Conservation (phyloP, 192 early-diverging fungal species). For the Physocladia obscura region DNA sequence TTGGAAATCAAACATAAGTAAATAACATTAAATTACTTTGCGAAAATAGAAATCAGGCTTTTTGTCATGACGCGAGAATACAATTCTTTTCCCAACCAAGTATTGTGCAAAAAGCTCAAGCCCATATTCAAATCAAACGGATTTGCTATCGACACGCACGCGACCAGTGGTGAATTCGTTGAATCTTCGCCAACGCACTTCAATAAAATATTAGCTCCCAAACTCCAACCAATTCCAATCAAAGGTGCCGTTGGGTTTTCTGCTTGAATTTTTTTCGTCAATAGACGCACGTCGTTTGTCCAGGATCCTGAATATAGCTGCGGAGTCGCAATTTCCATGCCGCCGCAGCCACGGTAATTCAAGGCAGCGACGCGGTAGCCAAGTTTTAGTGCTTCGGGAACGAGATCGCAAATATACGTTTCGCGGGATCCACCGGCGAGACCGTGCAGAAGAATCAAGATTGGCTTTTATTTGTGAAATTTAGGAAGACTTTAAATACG, state of each 20-base stretch:
- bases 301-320: conserved; percentile 80
- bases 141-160: conserved; percentile 78
- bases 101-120: conserved; percentile 47
- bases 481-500: not conserved
- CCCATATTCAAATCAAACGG: conserved; percentile 76
- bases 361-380: conserved; percentile 77
- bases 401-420: conserved; percentile 77
- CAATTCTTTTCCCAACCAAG: conserved; percentile 55
- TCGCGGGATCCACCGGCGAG: conserved; percentile 91
- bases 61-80: conserved; percentile 63
- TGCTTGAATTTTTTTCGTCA: conserved; percentile 54
- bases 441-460: conserved; percentile 82
- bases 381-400: conserved; percentile 31
- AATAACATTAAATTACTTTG: conserved; percentile 15
- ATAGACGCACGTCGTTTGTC: conserved; percentile 76
- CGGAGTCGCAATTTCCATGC: conserved; percentile 72
- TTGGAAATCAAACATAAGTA: no score
- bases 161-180: conserved; percentile 70
- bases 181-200: conserved; percentile 89
- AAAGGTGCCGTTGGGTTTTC: conserved; percentile 64
- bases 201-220: conserved; percentile 89
- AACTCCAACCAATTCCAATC: conserved; percentile 82
- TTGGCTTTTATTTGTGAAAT: conserved; percentile 47
- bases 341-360: conserved; percentile 88
- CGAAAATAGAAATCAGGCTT: conserved; percentile 52